Evolutionary conservation across 176 grass and related monocot genomes (phyloP).

Genomic region (bread wheat (Triticum aestivum)): IWGSC_CS_RefSeq_v2.1 NC_057801.1:656675528-656676027

Average conservation of each 20-base stretch:
- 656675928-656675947: slow-evolving; percentile 41
- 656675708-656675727: slow-evolving; percentile 58
- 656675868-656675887: slow-evolving; percentile 79
- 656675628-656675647: slow-evolving; percentile 5
- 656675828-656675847: slow-evolving; percentile 44
- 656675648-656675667: slow-evolving; percentile 64
- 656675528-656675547: background rate
- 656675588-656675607: slow-evolving; percentile 1
- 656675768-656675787: slow-evolving; percentile 74
- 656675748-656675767: slow-evolving; percentile 66
- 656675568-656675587: slow-evolving; percentile 4
- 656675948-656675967: slow-evolving; percentile 84
- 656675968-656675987: slow-evolving; percentile 31
- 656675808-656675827: slow-evolving; percentile 47
- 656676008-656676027: slow-evolving; percentile 82
- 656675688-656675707: slow-evolving; percentile 47
- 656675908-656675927: slow-evolving; percentile 39
- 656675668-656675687: slow-evolving; percentile 72
- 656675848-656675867: slow-evolving; percentile 55
- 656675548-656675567: background rate
- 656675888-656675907: slow-evolving; percentile 64
- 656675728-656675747: slow-evolving; percentile 65
- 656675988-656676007: slow-evolving; percentile 65
- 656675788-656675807: slow-evolving; percentile 74
- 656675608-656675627: background rate